Evolutionary conservation across 345 rosid species (phyloP), one percentile per base, ranked within the genome.

Genomic region (Moricandia arvensis): DNA sequence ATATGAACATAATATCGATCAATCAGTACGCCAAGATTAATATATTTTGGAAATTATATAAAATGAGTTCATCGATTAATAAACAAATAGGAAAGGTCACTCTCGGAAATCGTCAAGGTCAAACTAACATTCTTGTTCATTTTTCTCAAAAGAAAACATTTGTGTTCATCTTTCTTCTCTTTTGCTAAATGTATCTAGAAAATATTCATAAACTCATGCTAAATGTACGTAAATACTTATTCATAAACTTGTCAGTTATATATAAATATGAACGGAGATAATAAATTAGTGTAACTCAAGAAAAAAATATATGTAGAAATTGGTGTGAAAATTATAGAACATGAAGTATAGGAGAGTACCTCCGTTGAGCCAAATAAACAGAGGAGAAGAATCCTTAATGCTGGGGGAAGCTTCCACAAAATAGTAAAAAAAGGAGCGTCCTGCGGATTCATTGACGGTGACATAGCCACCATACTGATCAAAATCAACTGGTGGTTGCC

Each of bases 311-410:
- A 58, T 12, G 63, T 4, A 61, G 43, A 61, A 5, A 17, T 17
- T 8, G 18, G 34, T 24, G 13, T 24, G 55, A 47, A 45, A 21
- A 66, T 66, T 18, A 24, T 18, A 34, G 33, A 34, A 21, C 0
- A 37, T 31, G 10, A 59, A 37, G 55, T 59, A 0, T 26, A 41
- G 70, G 69, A 68, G 49, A 68, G 15, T 85, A 93, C 96, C 96
- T 72, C 98, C 98, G 62, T 93, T 90, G 18, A 90, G 93, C 98
- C 98, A 93, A n/a, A 90, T 87, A 84, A 93, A 87, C 72, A 93
- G 89, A 75, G 98, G 93, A 75, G 84, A 61, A 29, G 90, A 71
- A n/a, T 81, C 78, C 64, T 59, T 64, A 4, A 80, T 73, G 12
- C 79, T 49, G 18, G 81, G 74, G 5, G 61, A 77, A 17, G 95